Evolutionary conservation across 805 yeast species (phyloP), one percentile per base, ranked within the genome.

Genomic region (Wickerhamomyces canadensis): DNA sequence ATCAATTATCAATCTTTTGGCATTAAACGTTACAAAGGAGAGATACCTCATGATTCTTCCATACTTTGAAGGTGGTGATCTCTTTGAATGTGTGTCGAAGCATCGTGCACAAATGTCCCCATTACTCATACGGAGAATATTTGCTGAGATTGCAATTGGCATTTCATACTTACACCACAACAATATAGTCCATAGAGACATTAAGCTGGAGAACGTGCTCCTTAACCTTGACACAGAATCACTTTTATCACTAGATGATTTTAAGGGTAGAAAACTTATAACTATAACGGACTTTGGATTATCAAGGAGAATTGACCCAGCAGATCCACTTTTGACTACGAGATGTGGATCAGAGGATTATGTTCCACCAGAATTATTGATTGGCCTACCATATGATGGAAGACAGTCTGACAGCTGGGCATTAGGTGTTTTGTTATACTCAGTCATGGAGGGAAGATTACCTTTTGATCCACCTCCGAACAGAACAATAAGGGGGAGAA

Each of bases 331-430:
- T 40, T 68, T 94, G 19, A 72, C 84, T 3, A 91, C 98, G 1
- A 64, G 98, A 43, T 93, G 98, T 59, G 98, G 99, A 0, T 85
- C 96, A 1, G 96, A 86, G 45, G 98, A 93, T 57, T 93, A 93
- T 52, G 95, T 93, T 6, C 82, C 96, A 0, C 99, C 98, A 0
- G 99, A 93, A 54, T 62, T 93, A 18, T 64, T 93, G 27, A 76
- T 93, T 77, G 98, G 98, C 1, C 68, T 85, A 38, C 82, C 87
- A 6, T 93, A 93, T 54, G 91, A 91, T 52, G 99, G 99, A 11
- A 73, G 84, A 36, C 78, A 85, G 45, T 82, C 93, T 34, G 99
- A 93, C 58, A 68, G 89, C 15, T 93, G 99, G 99, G 86, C 97
- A 2, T 59, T 89, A 9, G 98, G 98, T 3, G 98, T 93, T 3